Percentiles rank a stretch among this genome's conserved stretches.
Evolutionary conservation across 2,329 filamentous ascomycete genomes (phyloP).

Genomic region (Chaetomiaceae sp.): DNA sequence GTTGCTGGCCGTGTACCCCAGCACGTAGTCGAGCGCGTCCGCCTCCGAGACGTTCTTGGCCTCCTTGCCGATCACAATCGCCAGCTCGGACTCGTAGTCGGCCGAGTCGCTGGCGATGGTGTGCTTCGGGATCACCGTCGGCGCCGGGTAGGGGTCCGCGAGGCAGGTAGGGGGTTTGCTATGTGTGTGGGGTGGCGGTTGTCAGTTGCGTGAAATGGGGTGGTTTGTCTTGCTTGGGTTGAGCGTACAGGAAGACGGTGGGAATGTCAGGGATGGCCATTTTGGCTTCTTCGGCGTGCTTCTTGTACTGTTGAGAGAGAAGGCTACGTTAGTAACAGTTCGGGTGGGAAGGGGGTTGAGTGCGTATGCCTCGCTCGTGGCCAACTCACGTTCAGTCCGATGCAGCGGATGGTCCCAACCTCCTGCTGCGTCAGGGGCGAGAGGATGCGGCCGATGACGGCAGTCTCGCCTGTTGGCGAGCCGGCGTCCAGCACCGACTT

Average conservation of each 20-base stretch:
- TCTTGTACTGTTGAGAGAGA: constrained; percentile 35
- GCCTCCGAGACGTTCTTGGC: constrained; percentile 52
- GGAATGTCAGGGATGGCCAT: constrained; percentile 51
- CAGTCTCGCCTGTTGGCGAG: constrained; percentile 43
- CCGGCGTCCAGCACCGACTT: constrained; percentile 54
- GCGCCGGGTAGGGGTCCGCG: constrained; percentile 49
- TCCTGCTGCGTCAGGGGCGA: constrained; percentile 47
- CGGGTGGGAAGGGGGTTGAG: too few species aligned
- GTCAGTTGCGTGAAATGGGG: too few species aligned
- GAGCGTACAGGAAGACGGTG: constrained; percentile 46
- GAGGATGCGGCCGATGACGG: constrained; percentile 45
- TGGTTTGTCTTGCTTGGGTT: neutral
- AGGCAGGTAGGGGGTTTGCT: constrained; percentile 52
- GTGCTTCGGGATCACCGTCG: constrained; percentile 50
- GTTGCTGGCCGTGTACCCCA: constrained; percentile 56
- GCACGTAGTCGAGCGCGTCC: constrained; percentile 55
- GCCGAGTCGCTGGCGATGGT: constrained; percentile 50
- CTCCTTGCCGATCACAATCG: constrained; percentile 49
- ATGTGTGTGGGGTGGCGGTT: neutral
- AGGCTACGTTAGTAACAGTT: neutral
- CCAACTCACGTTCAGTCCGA: constrained; percentile 49
- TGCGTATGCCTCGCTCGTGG: neutral
- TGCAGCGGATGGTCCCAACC: constrained; percentile 54
- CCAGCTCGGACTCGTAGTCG: constrained; percentile 58
- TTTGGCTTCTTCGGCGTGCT: constrained; percentile 49